A percentile compares a stretch with the other conserved stretches of the same genome.
These are phyloP conservation scores for Diplodia sapinea DNA, from an alignment of 2,329 filamentous ascomycete species.

Conservation along the genomic window DNA sequence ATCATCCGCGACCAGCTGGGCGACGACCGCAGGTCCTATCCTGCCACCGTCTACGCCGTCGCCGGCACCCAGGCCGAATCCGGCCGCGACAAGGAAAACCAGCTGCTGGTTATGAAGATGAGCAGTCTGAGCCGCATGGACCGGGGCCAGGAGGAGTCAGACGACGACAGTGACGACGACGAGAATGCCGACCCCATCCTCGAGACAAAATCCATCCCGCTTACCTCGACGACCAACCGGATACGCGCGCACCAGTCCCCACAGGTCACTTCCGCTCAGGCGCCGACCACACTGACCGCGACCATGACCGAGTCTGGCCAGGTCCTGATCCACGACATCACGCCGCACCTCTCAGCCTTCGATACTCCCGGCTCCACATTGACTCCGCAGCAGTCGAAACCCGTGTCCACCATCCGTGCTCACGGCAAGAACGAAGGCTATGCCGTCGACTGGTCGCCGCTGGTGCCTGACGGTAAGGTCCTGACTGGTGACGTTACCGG, in stretches of 20 bases:
- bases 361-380: constrained; percentile 85
- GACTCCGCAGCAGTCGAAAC: constrained; percentile 83
- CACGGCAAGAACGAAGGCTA: constrained; percentile 91
- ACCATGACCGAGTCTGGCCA: constrained; percentile 90
- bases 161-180: constrained; percentile 74
- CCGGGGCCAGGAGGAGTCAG: constrained; percentile 72
- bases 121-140: constrained; percentile 91
- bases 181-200: constrained; percentile 83
- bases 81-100: constrained; percentile 79
- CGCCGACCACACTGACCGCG: constrained; percentile 83
- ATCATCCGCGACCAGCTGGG: constrained; percentile 85
- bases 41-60: constrained; percentile 92
- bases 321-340: constrained; percentile 92
- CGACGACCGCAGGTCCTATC: constrained; percentile 89
- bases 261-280: constrained; percentile 69
- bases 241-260: constrained; percentile 86
- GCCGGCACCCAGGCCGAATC: constrained; percentile 90
- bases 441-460: constrained; percentile 93
- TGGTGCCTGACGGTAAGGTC: constrained; percentile 80
- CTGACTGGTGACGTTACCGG: constrained; percentile 91
- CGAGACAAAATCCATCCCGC: constrained; percentile 86
- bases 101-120: constrained; percentile 95
- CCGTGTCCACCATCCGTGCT: constrained; percentile 82
- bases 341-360: constrained; percentile 85
- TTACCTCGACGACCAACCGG: constrained; percentile 88